Conservation (phyloP, 345 rosid species). For the Melaleuca alternifolia region DNA sequence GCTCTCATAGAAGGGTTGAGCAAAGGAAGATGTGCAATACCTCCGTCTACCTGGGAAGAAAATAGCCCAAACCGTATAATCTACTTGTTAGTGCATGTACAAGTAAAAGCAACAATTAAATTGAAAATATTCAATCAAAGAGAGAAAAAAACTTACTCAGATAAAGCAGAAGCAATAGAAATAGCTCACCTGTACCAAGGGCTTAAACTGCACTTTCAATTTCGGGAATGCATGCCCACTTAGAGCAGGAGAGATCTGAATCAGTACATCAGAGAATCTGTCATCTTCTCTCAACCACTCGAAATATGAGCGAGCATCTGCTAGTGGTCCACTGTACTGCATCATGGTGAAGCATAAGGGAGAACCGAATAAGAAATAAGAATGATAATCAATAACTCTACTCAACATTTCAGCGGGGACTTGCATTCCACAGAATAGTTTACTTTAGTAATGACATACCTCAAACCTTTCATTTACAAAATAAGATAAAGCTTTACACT, state of each 20-base stretch:
- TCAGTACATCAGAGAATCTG: conserved; percentile 59
- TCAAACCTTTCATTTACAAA: background rate
- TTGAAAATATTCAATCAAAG: background rate
- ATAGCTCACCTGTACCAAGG: conserved; percentile 76
- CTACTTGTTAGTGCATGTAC: background rate
- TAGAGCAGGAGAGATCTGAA: conserved; percentile 74
- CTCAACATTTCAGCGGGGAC: background rate
- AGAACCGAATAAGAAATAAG: background rate
- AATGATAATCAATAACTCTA: background rate
- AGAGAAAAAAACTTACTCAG: background rate
- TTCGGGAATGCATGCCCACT: conserved; percentile 83
- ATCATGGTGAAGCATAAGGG: conserved; percentile 7
- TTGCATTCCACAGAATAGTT: background rate
- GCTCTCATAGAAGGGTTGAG: conserved; percentile 69
- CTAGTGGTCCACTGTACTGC: conserved; percentile 91
- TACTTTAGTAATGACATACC: background rate
- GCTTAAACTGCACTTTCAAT: conserved; percentile 76
- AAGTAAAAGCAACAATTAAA: background rate
- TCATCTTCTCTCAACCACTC: conserved; percentile 68
- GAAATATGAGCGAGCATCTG: conserved; percentile 66
- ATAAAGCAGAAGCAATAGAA: background rate
- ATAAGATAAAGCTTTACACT: background rate
- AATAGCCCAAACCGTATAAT: background rate
- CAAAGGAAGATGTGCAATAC: conserved; percentile 73
- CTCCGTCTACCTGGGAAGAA: conserved; percentile 62